phyloP scores from a whole-genome alignment of 2,329 filamentous ascomycete genomes.

The Beauveria varroae region DNA sequence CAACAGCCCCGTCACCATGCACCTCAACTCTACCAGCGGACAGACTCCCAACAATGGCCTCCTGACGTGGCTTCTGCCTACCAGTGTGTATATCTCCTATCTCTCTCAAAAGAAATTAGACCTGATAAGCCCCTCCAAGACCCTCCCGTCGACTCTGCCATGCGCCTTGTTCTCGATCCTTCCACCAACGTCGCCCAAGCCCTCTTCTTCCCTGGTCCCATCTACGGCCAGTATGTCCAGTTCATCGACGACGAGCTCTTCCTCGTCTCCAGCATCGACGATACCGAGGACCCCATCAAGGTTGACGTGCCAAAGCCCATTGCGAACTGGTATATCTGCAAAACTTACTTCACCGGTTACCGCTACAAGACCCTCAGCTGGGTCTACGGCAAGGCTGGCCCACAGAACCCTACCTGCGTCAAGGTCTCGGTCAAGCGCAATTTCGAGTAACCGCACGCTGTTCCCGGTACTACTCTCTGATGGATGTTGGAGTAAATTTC shows the following conservation, averaged over 20 bases:
- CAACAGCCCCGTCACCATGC: conserved; percentile 2
- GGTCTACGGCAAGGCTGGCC: conserved; percentile 6
- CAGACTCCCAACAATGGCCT: background rate
- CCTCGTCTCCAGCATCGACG: background rate
- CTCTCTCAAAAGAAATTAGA: background rate
- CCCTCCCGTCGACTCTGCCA: background rate
- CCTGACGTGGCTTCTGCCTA: conserved; percentile 7
- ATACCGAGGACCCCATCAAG: conserved; percentile 5
- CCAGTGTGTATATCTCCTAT: background rate
- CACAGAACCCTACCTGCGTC: conserved; percentile 12
- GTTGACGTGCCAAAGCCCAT: background rate
- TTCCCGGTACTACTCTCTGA: background rate
- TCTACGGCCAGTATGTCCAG: background rate
- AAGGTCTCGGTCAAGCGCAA: conserved; percentile 7
- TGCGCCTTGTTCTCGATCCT: background rate
- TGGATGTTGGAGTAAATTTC: background rate
- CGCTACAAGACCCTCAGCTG: conserved; percentile 11
- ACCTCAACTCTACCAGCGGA: background rate
- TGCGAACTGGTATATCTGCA: conserved; percentile 5
- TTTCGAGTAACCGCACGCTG: background rate
- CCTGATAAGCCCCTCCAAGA: background rate
- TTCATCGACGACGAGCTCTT: conserved; percentile 2
- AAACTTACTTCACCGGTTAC: conserved; percentile 5
- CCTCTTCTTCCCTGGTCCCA: conserved; percentile 3
- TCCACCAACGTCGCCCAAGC: conserved; percentile 9